These are phyloP conservation scores for Pleoardoris graminearum DNA, from an alignment of 2,329 filamentous ascomycete species.

Conservation along the genomic window DNA sequence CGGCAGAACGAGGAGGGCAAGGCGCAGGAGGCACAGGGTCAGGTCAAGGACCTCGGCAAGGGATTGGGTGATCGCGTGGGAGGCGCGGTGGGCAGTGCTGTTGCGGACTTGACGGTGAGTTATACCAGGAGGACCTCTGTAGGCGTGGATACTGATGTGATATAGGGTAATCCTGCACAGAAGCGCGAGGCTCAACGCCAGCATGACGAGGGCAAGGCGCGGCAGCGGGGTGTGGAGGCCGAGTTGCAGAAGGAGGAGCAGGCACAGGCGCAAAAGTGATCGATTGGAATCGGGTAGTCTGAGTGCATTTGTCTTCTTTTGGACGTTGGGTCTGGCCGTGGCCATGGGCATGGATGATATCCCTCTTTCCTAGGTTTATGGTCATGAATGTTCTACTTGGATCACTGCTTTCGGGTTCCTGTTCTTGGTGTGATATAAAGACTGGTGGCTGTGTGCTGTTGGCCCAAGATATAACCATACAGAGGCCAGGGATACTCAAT, in stretches of 20 bases:
- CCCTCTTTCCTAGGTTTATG: conserved; percentile 14
- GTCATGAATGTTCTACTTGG: neutral
- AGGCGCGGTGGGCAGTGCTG: conserved; percentile 71
- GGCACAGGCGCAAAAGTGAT: too few relatives aligned
- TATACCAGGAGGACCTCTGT: neutral
- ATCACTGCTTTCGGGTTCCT: neutral
- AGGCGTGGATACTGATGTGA: neutral
- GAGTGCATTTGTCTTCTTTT: too few relatives aligned
- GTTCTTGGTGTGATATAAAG: neutral
- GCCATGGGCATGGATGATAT: conserved; percentile 23
- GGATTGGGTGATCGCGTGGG: conserved; percentile 62
- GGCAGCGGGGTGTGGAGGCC: conserved; percentile 78
- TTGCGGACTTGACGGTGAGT: conserved; percentile 64
- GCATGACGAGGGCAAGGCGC: conserved; percentile 82
- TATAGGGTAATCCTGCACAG: conserved; percentile 63
- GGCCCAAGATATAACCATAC: too few relatives aligned
- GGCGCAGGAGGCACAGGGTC: conserved; percentile 79
- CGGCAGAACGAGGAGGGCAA: conserved; percentile 81
- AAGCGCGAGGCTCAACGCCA: conserved; percentile 67
- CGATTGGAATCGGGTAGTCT: too few relatives aligned
- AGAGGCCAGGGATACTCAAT: neutral
- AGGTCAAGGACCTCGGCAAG: conserved; percentile 71
- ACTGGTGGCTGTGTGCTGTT: too few relatives aligned
- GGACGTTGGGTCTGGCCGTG: neutral
- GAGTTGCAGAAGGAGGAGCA: conserved; percentile 73